Percentiles rank a stretch among this genome's conserved stretches.
These are phyloP conservation scores for Boechera retrofracta DNA, from an alignment of 345 rosid species.

Conservation along the genomic window DNA sequence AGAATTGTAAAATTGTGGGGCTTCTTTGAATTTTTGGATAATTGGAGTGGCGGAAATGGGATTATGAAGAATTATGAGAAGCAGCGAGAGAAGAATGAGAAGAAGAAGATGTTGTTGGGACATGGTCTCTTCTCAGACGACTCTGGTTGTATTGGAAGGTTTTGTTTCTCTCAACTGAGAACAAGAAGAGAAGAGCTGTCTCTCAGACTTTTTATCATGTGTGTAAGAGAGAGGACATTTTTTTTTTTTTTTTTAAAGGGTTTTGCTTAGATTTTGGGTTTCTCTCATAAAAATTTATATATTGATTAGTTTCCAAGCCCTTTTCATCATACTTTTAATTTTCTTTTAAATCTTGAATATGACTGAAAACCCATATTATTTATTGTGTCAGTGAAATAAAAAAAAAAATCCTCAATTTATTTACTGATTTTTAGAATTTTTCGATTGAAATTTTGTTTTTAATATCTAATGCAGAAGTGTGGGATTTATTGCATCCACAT, in stretches of 20 bases:
- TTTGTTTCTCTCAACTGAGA: constrained; percentile 30
- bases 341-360: not conserved
- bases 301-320: constrained; percentile 44
- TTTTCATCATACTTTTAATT: constrained; percentile 32
- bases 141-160: constrained; percentile 6
- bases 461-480: constrained; percentile 4
- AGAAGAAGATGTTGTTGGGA: constrained; percentile 35
- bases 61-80: constrained; percentile 20
- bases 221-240: not conserved
- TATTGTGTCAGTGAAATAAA: constrained; percentile 22
- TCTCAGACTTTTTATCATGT: constrained; percentile 37
- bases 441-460: not conserved
- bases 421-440: constrained; percentile 5
- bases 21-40: constrained; percentile 75
- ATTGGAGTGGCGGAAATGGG: constrained; percentile 38
- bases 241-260: not conserved
- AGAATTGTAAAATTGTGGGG: constrained; percentile 90
- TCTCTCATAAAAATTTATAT: constrained; percentile 10
- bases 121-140: constrained; percentile 39
- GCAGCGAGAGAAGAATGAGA: constrained; percentile 22
- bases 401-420: constrained; percentile 4
- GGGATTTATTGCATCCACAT: constrained; percentile 42
- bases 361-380: constrained; percentile 14
- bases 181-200: constrained; percentile 32
- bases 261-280: constrained; percentile 47